phyloP scores from a whole-genome alignment of 75 land plant genomes.

The Chamaecyparis obtusa region DNA sequence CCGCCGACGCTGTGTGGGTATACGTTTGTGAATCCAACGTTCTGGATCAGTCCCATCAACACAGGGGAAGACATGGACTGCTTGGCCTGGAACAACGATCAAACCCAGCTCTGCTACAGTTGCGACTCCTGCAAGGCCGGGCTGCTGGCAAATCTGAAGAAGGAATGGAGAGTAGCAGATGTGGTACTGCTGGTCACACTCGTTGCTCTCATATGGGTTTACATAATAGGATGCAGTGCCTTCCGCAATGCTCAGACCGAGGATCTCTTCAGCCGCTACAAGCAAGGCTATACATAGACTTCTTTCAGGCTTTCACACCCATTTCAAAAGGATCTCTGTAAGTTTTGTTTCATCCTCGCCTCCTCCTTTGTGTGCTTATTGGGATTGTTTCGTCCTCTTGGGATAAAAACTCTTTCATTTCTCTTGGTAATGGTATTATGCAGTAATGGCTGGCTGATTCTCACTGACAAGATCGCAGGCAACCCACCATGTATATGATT shows the following conservation, averaged over 20 bases:
- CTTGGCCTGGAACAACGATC: slow-evolving; percentile 61
- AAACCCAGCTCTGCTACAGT: slow-evolving; percentile 53
- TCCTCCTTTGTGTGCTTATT: too few relatives aligned
- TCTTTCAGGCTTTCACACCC: too few relatives aligned
- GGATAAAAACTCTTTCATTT: too few relatives aligned
- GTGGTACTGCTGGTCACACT: slow-evolving; percentile 44
- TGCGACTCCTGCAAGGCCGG: slow-evolving; percentile 82
- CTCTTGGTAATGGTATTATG: too few relatives aligned
- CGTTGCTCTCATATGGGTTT: slow-evolving; percentile 52
- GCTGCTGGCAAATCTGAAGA: slow-evolving; percentile 46
- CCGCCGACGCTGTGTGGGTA: slow-evolving; percentile 71
- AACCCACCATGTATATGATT: too few relatives aligned
- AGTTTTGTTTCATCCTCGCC: too few relatives aligned
- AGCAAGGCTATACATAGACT: slow-evolving; percentile 29
- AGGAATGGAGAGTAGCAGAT: slow-evolving; percentile 56
- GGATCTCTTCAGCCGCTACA: slow-evolving; percentile 37
- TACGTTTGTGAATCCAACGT: slow-evolving; percentile 55
- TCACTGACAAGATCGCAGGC: too few relatives aligned
- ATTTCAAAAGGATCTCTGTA: too few relatives aligned
- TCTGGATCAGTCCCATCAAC: slow-evolving; percentile 50
- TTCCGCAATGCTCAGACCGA: slow-evolving; percentile 43
- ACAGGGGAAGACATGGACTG: slow-evolving; percentile 50
- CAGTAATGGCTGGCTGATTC: too few relatives aligned
- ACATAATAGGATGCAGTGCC: slow-evolving; percentile 61
- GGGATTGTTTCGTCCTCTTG: too few relatives aligned